These are phyloP conservation scores for Metarhizium brunneum DNA, from an alignment of 2,329 filamentous ascomycete species.

Conservation along the genomic window DNA sequence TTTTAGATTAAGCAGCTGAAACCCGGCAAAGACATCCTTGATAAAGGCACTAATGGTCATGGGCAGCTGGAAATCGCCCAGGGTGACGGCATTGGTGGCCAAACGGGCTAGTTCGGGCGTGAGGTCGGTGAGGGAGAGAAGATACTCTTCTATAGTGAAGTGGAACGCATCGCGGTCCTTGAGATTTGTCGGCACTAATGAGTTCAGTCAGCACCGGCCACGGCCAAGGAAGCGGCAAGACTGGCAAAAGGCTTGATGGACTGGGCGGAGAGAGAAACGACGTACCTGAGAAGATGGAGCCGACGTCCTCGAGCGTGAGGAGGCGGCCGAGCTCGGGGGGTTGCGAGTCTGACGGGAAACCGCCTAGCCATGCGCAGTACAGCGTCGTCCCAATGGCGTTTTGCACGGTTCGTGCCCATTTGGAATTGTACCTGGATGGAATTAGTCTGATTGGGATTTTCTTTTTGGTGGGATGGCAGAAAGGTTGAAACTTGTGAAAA, in stretches of 20 bases:
- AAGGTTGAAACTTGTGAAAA: background rate
- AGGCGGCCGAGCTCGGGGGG: slow-evolving; percentile 53
- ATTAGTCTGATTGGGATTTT: background rate
- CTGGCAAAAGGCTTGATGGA: background rate
- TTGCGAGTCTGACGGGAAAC: slow-evolving; percentile 39
- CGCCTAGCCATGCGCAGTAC: slow-evolving; percentile 68
- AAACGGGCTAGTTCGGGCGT: slow-evolving; percentile 86
- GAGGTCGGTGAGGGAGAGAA: slow-evolving; percentile 76
- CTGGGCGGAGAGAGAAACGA: background rate
- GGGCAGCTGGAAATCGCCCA: slow-evolving; percentile 79
- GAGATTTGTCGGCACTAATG: slow-evolving; percentile 75
- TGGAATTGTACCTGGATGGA: slow-evolving; percentile 59
- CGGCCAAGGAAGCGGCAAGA: background rate
- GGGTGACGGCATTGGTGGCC: slow-evolving; percentile 82
- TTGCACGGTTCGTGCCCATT: slow-evolving; percentile 80
- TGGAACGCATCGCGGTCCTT: slow-evolving; percentile 89
- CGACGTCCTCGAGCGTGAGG: slow-evolving; percentile 81
- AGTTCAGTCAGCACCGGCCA: background rate
- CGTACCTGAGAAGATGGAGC: slow-evolving; percentile 63
- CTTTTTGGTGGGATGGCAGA: background rate
- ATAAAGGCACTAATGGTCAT: slow-evolving; percentile 84
- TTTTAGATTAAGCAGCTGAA: slow-evolving; percentile 95
- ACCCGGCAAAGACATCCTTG: slow-evolving; percentile 91
- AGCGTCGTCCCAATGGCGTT: slow-evolving; percentile 56
- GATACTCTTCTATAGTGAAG: slow-evolving; percentile 93